These are phyloP conservation scores for Leccinum subtestaceum DNA, from an alignment of 768 basidiomycete species.

Conservation along the genomic window DNA sequence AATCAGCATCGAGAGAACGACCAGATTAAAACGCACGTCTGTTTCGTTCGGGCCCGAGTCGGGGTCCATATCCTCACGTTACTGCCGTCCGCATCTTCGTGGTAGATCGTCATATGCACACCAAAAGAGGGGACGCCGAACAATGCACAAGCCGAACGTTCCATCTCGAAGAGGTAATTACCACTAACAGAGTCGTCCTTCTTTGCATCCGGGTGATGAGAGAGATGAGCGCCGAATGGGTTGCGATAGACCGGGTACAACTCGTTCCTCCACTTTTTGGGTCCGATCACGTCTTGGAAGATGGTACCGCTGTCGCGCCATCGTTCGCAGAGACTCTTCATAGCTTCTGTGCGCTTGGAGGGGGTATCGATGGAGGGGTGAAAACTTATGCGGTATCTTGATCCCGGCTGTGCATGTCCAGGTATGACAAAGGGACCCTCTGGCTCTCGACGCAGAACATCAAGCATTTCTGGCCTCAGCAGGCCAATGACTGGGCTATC, in stretches of 20 bases:
- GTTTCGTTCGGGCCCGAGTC: constrained; percentile 79
- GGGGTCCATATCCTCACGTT: constrained; percentile 80
- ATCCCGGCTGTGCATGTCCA: constrained; percentile 26
- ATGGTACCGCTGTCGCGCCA: constrained; percentile 64
- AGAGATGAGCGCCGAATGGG: constrained; percentile 56
- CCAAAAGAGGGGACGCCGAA: constrained; percentile 93
- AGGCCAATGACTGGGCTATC: constrained; percentile 59
- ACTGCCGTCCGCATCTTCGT: constrained; percentile 35
- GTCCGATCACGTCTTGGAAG: constrained; percentile 66
- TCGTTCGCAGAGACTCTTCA: constrained; percentile 66
- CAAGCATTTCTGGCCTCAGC: constrained; percentile 55
- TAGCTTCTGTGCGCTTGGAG: constrained; percentile 53
- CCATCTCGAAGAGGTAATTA: constrained; percentile 85
- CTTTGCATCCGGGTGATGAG: constrained; percentile 29
- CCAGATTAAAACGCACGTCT: constrained; percentile 57
- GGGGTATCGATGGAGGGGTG: constrained; percentile 50
- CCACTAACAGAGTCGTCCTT: constrained; percentile 32
- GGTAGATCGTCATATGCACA: constrained; percentile 81
- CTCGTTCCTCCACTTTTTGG: constrained; percentile 83
- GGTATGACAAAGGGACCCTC: constrained; percentile 44
- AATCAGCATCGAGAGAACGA: background rate
- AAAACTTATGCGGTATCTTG: constrained; percentile 43
- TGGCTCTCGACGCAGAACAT: constrained; percentile 48
- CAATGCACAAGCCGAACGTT: constrained; percentile 82
- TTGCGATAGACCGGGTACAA: constrained; percentile 73